Evolutionary conservation across 1,284 basidiomycete genomes (phyloP).

Genomic region (Blastosporella zonata): DNA sequence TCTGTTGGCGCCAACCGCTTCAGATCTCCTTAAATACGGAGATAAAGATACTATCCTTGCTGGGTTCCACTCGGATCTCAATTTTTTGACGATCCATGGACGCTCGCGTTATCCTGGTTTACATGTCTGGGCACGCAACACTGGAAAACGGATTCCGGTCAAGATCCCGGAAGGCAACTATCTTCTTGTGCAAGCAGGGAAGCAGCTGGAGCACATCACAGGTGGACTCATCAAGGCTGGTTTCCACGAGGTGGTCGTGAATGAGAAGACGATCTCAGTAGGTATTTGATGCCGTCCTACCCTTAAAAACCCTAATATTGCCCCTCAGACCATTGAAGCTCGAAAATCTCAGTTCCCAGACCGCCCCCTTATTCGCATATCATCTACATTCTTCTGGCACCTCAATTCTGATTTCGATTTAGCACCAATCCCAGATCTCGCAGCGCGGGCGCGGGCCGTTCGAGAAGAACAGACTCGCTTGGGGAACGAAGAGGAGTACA

Average conservation of each 20-base stretch:
- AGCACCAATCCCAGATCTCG: constrained; percentile 57
- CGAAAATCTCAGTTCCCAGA: constrained; percentile 58
- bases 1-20: constrained; percentile 87
- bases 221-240: constrained; percentile 90
- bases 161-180: constrained; percentile 74
- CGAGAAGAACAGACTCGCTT: constrained; percentile 35
- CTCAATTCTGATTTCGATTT: constrained; percentile 82
- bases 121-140: constrained; percentile 90
- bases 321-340: constrained; percentile 57
- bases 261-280: constrained; percentile 72
- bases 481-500: constrained; percentile 43
- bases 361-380: constrained; percentile 87
- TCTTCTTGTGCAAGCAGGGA: constrained; percentile 85
- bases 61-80: constrained; percentile 86
- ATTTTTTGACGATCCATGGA: constrained; percentile 87
- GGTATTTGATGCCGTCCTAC: constrained; percentile 15
- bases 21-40: constrained; percentile 78
- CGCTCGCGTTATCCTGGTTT: constrained; percentile 82
- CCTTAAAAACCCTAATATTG: neutral
- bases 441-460: constrained; percentile 41
- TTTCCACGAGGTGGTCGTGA: constrained; percentile 90
- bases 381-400: constrained; percentile 94
- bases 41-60: constrained; percentile 79
- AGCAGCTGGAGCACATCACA: constrained; percentile 87
- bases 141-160: constrained; percentile 83